Evolutionary conservation across 129 eudicot genomes (phyloP), one percentile per base, ranked within the genome.

Genomic region (Pittosporum tobira): DNA sequence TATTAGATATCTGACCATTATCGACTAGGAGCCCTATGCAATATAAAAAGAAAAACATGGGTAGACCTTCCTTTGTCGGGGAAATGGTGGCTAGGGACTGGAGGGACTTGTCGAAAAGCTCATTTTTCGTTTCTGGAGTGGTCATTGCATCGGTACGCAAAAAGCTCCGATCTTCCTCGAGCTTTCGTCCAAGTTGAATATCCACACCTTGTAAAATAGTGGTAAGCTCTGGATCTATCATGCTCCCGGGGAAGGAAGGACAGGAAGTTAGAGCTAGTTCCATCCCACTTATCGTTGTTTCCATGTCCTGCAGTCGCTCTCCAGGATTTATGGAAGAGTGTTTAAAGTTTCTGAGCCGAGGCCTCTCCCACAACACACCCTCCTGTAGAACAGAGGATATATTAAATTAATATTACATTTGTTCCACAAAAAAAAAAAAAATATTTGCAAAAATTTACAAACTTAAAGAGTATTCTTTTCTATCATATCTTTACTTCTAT

Each of bases 321-420:
- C 62, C 82, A 50, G 76, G 88, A 10, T 83, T 64, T 42, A 52
- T 46, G 62, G 43, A 46, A 16, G 59, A 20, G 52, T 18, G 61
- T 15, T 64, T 75, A 49, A 59, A 63, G 55, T 61, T 64, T 30
- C 75, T 64, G 22, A 84, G 22, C 11, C 67, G 75, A 27, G 72
- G 71, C 40, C 68, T 77, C 48, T 87, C 96, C 94, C 88, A 87
- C 30, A 48, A 66, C 61, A 80, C 53, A 22, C 85, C 94, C 37
- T 77, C 81, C 94, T 87, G 82, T 69, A 29, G 1, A 36, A 44
- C 20, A 34, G 6, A 51, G 4, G n/a, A 19, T 31, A 38, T 19
- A 38, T 19, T 36, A 56, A 1, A 19, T 56, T 30, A 9, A 19
- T 31, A n/a, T n/a, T n/a, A n/a, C n/a, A n/a, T n/a, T n/a, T n/a